phyloP scores from a whole-genome alignment of 2,329 filamentous ascomycete species.

The Penicillium sp. region DNA sequence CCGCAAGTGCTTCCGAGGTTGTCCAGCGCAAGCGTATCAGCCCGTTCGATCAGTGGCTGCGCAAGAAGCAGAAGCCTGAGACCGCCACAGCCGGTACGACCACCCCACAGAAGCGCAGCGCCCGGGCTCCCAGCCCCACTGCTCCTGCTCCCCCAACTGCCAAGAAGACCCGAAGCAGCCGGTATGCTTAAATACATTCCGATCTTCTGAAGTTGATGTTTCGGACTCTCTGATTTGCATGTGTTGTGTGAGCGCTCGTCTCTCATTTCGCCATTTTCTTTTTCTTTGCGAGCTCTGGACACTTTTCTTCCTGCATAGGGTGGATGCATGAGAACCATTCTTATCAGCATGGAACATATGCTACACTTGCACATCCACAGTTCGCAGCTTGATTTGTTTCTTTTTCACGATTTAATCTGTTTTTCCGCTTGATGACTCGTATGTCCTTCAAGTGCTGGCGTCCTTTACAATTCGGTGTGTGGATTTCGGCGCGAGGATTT shows the following conservation, averaged over 20 bases:
- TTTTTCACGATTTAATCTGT: constrained; percentile 2
- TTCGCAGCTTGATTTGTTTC: constrained; percentile 1
- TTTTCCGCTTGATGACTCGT: constrained; percentile 1
- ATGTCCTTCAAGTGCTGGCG: neutral
- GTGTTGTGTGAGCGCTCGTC: constrained; percentile 2
- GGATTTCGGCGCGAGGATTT: constrained; percentile 11
- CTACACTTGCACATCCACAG: neutral
- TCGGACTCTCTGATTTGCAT: constrained; percentile 4
- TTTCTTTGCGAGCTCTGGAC: neutral
- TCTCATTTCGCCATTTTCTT: constrained; percentile 5
- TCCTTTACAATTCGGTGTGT: constrained; percentile 7
- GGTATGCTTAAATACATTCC: constrained; percentile 8
- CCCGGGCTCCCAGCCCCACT: constrained; percentile 20
- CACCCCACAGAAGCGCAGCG: constrained; percentile 35
- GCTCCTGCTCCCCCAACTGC: constrained; percentile 23
- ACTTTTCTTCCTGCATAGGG: neutral
- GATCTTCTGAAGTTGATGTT: neutral
- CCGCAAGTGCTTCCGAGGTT: constrained; percentile 12
- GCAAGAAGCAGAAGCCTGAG: constrained; percentile 33
- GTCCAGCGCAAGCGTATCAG: constrained; percentile 33
- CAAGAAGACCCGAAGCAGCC: constrained; percentile 30
- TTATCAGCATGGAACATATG: neutral
- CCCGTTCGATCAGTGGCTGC: constrained; percentile 40
- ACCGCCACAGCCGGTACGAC: constrained; percentile 13
- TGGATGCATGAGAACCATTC: constrained; percentile 1